Percentiles rank a stretch among this genome's conserved stretches.
Evolutionary conservation across 495 filamentous ascomycete genomes (phyloP).

Genomic region (Chaetomidium leptoderma): DNA sequence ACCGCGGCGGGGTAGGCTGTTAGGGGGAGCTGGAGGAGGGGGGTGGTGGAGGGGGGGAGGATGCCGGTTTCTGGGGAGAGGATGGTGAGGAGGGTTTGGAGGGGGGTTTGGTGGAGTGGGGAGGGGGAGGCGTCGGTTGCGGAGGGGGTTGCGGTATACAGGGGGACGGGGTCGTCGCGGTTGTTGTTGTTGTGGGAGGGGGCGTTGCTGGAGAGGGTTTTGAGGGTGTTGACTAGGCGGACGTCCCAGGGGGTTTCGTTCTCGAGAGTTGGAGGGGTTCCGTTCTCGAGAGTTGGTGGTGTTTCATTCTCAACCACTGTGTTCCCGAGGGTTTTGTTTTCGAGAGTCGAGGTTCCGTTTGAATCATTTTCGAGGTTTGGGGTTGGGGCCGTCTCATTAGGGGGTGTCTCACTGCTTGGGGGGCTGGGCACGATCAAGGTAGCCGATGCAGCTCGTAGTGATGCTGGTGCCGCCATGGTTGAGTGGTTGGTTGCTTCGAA

Average conservation of each 20-base stretch:
- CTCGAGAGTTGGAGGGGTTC: not conserved
- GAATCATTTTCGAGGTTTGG: no score
- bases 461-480: no score
- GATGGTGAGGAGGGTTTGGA: not conserved
- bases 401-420: no score
- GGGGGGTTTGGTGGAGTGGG: not conserved
- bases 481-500: no score
- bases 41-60: not conserved
- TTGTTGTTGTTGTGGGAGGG: not conserved
- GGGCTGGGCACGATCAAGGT: no score
- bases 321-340: no score
- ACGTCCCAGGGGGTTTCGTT: not conserved
- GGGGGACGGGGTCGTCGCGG: constrained; percentile 10
- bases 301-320: no score
- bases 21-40: constrained; percentile 15
- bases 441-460: no score
- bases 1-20: constrained; percentile 9
- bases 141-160: constrained; percentile 12
- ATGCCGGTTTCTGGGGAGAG: not conserved
- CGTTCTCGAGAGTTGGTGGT: not conserved
- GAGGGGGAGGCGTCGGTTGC: not conserved
- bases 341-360: no score
- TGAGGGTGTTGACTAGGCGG: not conserved
- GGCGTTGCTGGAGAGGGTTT: not conserved
- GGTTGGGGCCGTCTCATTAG: no score